Conservation (phyloP, 2,329 filamentous ascomycete species). For the Cytospora chrysosperma region DNA sequence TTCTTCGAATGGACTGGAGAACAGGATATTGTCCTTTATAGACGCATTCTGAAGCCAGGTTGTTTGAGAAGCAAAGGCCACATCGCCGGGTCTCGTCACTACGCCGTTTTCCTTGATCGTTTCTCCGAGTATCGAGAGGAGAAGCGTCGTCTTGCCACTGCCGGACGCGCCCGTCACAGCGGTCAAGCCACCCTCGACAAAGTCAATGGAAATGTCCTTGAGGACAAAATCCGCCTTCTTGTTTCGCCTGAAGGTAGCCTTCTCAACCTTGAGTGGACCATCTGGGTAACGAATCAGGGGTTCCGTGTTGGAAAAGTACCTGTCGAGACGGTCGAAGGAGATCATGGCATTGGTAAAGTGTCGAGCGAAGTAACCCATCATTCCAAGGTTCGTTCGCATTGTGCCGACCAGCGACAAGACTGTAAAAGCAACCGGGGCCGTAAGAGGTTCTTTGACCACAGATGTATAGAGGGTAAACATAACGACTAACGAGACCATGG, state of each 20-base stretch:
- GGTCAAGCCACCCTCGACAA: slow-evolving; percentile 54
- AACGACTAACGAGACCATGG: slow-evolving; percentile 50
- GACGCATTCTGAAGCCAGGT: slow-evolving; percentile 59
- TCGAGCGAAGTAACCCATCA: slow-evolving; percentile 46
- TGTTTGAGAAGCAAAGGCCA: slow-evolving; percentile 58
- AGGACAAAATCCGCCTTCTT: slow-evolving; percentile 51
- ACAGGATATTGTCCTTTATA: slow-evolving; percentile 55
- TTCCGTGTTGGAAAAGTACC: slow-evolving; percentile 51
- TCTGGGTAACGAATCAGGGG: slow-evolving; percentile 48
- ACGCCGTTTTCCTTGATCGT: slow-evolving; percentile 48
- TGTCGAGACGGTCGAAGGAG: slow-evolving; percentile 53
- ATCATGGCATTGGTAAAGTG: slow-evolving; percentile 43
- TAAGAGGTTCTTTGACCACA: slow-evolving; percentile 46
- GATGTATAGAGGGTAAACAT: slow-evolving; percentile 55
- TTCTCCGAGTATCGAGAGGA: slow-evolving; percentile 55
- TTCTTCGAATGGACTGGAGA: slow-evolving; percentile 51
- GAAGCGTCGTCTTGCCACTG: slow-evolving; percentile 56
- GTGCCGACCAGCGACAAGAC: slow-evolving; percentile 53
- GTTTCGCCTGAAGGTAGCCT: slow-evolving; percentile 49
- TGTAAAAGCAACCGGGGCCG: slow-evolving; percentile 58
- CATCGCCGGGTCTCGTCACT: slow-evolving; percentile 49
- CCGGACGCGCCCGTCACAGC: slow-evolving; percentile 55
- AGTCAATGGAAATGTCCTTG: slow-evolving; percentile 48
- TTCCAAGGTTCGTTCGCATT: slow-evolving; percentile 51
- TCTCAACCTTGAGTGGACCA: slow-evolving; percentile 47